Evolutionary conservation across 1,284 basidiomycete species (phyloP), one percentile per base, ranked within the genome.

Genomic region (Leccinum ponderosum): DNA sequence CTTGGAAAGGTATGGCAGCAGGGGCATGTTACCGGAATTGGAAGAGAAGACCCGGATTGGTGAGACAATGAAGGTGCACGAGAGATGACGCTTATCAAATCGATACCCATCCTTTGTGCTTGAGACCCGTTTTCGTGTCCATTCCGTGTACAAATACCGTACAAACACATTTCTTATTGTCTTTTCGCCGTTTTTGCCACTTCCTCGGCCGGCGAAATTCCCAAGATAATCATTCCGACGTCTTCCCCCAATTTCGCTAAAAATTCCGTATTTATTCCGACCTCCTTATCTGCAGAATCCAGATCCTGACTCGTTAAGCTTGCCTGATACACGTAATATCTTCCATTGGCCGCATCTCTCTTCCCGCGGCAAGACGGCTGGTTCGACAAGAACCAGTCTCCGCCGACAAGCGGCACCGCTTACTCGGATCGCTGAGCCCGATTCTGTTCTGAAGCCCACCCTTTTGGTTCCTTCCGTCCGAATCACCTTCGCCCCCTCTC

Each of bases 91-190:
- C 71, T 72, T 73, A 74, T 71, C 71, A 71, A 62, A 73, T 62
- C 66, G 53, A 62, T 63, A 70, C 55, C 57, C 69, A 63, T 63
- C 64, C 65, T 70, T 65, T 71, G 66, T 65, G 62, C 53, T 69
- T 74, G 70, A 77, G 78, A 76, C 69, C 66, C 74, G 67, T 77
- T 79, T 78, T 44, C 72, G 69, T 70, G 65, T 77, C 74, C 77
- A 81, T 82, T 82, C 58, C 63, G 64, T 69, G 50, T 44, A 68
- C 78, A 81, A 82, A 81, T 61, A 81, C 27, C 12, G 44, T 7
- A 44, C 62, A 77, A 78, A 79, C 63, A 74, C 55, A 47, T 65
- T 70, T 70, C 75, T 77, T 80, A 81, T 81, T 83, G 82, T 83
- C 74, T 70, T 72, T 65, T 67, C 63, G 59, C 63, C 72, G 64